Percentiles rank a stretch among this genome's conserved stretches.
These are phyloP conservation scores for Hypoxylon cercidicola DNA, from an alignment of 495 filamentous ascomycete genomes.

Conservation along the genomic window DNA sequence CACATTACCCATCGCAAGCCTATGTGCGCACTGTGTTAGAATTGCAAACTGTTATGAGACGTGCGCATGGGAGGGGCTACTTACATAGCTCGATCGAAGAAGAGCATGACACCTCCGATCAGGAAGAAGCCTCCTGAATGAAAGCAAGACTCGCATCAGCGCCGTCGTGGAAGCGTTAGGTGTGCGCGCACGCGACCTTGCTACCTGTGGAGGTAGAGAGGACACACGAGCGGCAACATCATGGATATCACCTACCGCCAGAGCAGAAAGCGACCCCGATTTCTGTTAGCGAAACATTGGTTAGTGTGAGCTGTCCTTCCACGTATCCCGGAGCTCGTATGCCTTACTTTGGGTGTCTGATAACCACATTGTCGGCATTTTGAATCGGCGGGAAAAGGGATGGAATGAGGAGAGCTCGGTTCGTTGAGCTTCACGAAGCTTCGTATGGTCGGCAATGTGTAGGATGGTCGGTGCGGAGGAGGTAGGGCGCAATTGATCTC, in stretches of 20 bases:
- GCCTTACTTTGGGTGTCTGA: constrained; percentile 91
- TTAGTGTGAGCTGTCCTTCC: constrained; percentile 18
- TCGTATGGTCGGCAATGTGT: not conserved
- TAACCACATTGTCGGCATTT: constrained; percentile 83
- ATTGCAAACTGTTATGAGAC: not conserved
- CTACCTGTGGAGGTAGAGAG: not conserved
- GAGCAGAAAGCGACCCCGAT: constrained; percentile 96
- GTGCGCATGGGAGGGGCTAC: constrained; percentile 64
- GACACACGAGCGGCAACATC: constrained; percentile 27
- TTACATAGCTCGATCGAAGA: constrained; percentile 96
- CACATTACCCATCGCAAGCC: constrained; percentile 92
- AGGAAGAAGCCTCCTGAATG: constrained; percentile 87
- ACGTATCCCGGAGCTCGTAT: not conserved
- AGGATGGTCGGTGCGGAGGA: not conserved
- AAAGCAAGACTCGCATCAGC: constrained; percentile 29
- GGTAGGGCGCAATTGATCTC: constrained; percentile 13
- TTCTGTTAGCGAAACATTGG: constrained; percentile 63
- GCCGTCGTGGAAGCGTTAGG: constrained; percentile 6
- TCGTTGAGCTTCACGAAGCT: constrained; percentile 5
- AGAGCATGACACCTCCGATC: constrained; percentile 89
- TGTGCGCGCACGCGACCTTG: constrained; percentile 4
- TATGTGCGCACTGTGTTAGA: constrained; percentile 43
- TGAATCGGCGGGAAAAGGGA: constrained; percentile 42
- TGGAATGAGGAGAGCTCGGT: not conserved
- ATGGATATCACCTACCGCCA: constrained; percentile 74